A percentile compares a stretch with the other conserved stretches of the same genome.
Evolutionary conservation across 371 early-diverging fungal species (phyloP).

Genomic region (Rhizopus delemar): DNA sequence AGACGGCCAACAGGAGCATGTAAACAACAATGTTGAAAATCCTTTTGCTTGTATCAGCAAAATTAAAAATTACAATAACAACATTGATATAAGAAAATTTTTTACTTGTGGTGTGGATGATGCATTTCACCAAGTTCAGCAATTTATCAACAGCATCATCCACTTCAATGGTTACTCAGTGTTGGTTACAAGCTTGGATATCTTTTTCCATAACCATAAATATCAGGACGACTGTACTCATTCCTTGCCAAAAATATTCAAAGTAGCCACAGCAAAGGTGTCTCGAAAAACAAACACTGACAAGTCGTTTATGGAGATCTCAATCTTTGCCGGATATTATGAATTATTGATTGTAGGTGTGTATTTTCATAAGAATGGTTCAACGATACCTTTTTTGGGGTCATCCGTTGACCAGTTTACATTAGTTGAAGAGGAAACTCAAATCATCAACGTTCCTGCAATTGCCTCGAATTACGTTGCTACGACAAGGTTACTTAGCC

Average conservation of each 20-base stretch:
- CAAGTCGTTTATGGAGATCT: slow-evolving; percentile 4
- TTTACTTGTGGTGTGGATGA: slow-evolving; percentile 10
- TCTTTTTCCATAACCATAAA: slow-evolving; percentile 3
- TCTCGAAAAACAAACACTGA: slow-evolving; percentile 7
- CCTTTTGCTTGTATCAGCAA: slow-evolving; percentile 1
- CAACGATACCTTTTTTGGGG: slow-evolving; percentile 7
- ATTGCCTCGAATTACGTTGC: slow-evolving; percentile 2
- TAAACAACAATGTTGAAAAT: slow-evolving; percentile 3
- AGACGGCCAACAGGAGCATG: background rate
- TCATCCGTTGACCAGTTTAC: background rate
- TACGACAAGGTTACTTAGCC: background rate
- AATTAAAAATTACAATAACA: slow-evolving; percentile 2
- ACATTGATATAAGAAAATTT: background rate
- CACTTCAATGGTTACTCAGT: slow-evolving; percentile 5
- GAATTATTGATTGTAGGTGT: slow-evolving; percentile 5
- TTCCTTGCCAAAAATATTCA: background rate
- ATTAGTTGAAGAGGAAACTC: slow-evolving; percentile 3
- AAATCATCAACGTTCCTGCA: background rate
- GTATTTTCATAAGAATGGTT: background rate
- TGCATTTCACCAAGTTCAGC: slow-evolving; percentile 3
- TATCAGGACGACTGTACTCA: background rate
- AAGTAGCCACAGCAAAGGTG: slow-evolving; percentile 6
- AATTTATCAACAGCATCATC: slow-evolving; percentile 2
- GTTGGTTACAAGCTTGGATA: slow-evolving; percentile 1
- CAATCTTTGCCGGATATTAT: slow-evolving; percentile 6